These are phyloP conservation scores for Venturia asperata DNA, from an alignment of 2,329 filamentous ascomycete species.

Conservation along the genomic window DNA sequence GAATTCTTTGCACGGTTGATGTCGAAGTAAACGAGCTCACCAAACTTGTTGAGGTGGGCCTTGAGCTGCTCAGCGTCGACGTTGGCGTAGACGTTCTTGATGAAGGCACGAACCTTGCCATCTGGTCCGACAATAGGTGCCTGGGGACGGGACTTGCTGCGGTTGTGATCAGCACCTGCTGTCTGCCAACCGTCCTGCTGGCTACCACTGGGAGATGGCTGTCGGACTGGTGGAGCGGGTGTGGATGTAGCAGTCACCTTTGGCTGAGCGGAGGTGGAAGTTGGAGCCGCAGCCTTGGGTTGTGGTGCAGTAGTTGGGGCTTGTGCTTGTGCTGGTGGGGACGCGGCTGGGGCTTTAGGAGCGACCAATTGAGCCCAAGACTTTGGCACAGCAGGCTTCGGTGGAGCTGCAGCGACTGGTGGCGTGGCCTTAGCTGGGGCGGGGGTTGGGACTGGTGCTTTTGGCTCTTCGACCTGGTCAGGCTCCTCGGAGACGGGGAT, in stretches of 20 bases:
- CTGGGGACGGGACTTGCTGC: constrained; percentile 72
- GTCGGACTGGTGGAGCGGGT: constrained; percentile 30
- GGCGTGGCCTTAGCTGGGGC: constrained; percentile 41
- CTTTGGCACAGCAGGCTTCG: constrained; percentile 50
- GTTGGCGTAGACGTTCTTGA: constrained; percentile 92
- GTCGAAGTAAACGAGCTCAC: constrained; percentile 57
- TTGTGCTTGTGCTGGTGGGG: constrained; percentile 29
- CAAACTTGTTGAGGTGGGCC: constrained; percentile 61
- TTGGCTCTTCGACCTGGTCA: constrained; percentile 52
- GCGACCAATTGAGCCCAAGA: constrained; percentile 66
- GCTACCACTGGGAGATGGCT: constrained; percentile 32
- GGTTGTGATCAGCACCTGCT: constrained; percentile 67
- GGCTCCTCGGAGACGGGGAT: constrained; percentile 24
- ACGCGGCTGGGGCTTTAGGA: constrained; percentile 38
- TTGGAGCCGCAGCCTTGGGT: constrained; percentile 31
- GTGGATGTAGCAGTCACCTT: constrained; percentile 23
- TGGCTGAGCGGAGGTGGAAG: constrained; percentile 27
- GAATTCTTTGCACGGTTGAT: constrained; percentile 77
- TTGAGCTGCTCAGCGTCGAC: constrained; percentile 68
- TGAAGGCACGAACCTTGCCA: constrained; percentile 59
- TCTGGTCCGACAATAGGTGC: constrained; percentile 61
- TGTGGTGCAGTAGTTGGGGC: constrained; percentile 24
- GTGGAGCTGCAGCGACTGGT: constrained; percentile 50
- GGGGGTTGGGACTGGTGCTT: constrained; percentile 51
- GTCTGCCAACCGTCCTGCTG: constrained; percentile 77